A percentile compares a stretch with the other conserved stretches of the same genome.
Conservation (phyloP, 2,329 filamentous ascomycete genomes). For the Daldinia sp. region DNA sequence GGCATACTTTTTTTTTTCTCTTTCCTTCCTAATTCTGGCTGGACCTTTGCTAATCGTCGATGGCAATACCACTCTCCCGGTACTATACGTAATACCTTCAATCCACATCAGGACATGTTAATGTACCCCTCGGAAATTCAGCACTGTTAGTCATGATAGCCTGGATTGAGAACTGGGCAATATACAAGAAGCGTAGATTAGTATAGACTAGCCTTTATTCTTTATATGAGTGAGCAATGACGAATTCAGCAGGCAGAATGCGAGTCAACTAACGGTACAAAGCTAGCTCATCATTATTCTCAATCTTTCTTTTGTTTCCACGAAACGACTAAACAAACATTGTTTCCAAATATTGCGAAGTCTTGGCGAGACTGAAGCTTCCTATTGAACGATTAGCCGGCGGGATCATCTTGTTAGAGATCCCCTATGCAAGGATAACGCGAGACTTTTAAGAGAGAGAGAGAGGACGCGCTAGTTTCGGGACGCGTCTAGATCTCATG, state of each 20-base stretch:
- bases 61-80: not conserved
- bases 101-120: not conserved
- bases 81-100: slow-evolving; percentile 2
- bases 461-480: slow-evolving; percentile 40
- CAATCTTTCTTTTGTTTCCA: slow-evolving; percentile 5
- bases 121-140: not conserved
- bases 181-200: not conserved
- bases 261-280: not conserved
- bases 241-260: not conserved
- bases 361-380: slow-evolving; percentile 41
- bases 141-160: not conserved
- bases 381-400: slow-evolving; percentile 36
- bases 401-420: slow-evolving; percentile 34
- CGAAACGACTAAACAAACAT: not conserved
- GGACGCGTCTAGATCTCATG: slow-evolving; percentile 40
- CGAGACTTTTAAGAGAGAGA: slow-evolving; percentile 28
- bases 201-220: not conserved
- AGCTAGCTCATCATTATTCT: slow-evolving; percentile 33
- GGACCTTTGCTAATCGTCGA: not conserved
- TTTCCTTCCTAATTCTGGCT: not conserved
- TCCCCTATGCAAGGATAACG: slow-evolving; percentile 38
- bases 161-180: not conserved
- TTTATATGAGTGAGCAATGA: not conserved
- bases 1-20: not conserved
- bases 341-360: slow-evolving; percentile 3